Evolutionary conservation across 1,139 yeast genomes (phyloP), one percentile per base, ranked within the genome.

Genomic region (Hemisphaericaspora lyxosophila): DNA sequence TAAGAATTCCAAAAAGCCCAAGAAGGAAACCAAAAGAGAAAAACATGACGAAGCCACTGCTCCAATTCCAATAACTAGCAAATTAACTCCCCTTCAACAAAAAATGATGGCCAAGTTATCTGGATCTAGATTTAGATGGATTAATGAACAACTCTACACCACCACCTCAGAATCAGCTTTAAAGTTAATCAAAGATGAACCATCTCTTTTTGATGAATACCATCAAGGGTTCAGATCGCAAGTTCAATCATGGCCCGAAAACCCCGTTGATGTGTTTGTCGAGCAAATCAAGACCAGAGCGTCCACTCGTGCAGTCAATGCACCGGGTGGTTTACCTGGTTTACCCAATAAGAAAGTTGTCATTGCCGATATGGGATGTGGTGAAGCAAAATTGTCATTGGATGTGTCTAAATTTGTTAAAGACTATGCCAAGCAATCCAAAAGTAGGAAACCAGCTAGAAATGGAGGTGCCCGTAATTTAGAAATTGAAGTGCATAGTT

Each of bases 311-410:
- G 82, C 82, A 19, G 80, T 89, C 5, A 87, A 85, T 60, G 96
- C 97, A 0, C 97, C 97, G 1, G 97, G 97, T 47, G 97, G 97
- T 2, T 70, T 90, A 42, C 96, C 96, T 2, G 92, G 92, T 13
- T 57, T 75, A 33, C 55, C 67, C 2, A 54, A 57, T 34, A 74
- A 71, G 42, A 66, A 68, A 38, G 82, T 89, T 26, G 88, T 85
- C 2, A 75, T 92, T 39, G 97, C 97, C 0, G 98, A 92, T 64
- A 89, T 92, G 97, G 98, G 98, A 9, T 92, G 98, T 62, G 98
- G 98, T 36, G 98, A 92, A 60, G 97, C 97, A 0, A 85, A 85
- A 53, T 70, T 92, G 32, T 82, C 96, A 1, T 60, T 74, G 26
- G 85, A 87, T 47, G 73, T 88, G 28, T 64, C 68, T 33, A 70